phyloP scores from a whole-genome alignment of 1,284 basidiomycete genomes.

The Vanrija humicola region DNA sequence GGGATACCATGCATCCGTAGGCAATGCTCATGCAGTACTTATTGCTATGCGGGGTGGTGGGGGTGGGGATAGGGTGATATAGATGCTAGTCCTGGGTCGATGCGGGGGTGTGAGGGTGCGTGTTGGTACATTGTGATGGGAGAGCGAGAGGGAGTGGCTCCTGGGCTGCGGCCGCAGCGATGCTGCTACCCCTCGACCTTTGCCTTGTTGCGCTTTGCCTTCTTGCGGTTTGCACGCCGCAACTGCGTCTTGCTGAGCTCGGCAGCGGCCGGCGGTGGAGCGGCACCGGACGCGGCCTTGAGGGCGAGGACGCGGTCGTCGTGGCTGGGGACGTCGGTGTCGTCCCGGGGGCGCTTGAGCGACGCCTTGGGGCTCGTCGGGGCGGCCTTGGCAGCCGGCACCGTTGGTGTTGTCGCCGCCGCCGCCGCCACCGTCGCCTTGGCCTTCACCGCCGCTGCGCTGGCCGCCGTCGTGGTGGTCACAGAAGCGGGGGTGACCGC shows the following conservation, averaged over 20 bases:
- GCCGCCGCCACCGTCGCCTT: neutral
- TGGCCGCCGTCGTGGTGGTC: neutral
- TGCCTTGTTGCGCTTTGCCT: neutral
- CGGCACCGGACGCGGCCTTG: neutral
- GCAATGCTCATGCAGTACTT: neutral
- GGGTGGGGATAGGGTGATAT: neutral
- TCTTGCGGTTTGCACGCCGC: neutral
- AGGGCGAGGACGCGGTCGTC: neutral
- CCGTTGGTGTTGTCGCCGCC: neutral
- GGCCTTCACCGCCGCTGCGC: neutral
- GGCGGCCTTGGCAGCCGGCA: neutral
- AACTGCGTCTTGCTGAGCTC: neutral
- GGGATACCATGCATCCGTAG: constrained; percentile 1
- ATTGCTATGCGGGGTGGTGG: too few species aligned
- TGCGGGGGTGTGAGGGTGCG: too few species aligned
- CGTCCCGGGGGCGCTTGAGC: neutral
- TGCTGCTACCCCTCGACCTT: too few species aligned
- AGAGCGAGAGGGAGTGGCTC: too few species aligned
- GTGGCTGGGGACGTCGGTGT: too few species aligned
- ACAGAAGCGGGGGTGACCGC: neutral
- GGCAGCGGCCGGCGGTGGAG: neutral
- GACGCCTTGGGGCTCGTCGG: neutral
- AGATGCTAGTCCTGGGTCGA: neutral
- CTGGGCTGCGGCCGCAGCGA: too few species aligned
- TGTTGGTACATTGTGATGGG: too few species aligned